Base-by-base conservation (phyloP, 2,329 filamentous ascomycete genomes). In the Colletotrichum theobromicola region DNA sequence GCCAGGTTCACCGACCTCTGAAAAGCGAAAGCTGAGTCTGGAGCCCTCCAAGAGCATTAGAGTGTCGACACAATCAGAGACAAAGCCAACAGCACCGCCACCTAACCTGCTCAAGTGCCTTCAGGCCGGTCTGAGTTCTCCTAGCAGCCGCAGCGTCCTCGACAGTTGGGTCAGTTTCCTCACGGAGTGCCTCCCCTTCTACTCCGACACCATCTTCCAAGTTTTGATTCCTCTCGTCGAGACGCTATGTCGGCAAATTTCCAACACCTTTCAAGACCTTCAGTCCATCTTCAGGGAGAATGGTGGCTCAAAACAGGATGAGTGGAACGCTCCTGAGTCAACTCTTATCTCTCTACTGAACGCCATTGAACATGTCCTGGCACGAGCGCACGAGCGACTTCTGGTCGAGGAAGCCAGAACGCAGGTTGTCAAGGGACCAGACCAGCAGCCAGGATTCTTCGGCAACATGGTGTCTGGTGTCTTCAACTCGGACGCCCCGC, bases 401-500 rank as follows among this genome's bases (percentile, higher is more conserved):
- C 85, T 96, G 65, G 87, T 89, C 28, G 95, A 98, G 78, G 95
- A 98, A 83, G 90, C 92, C 53, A 91, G 90, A 76, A 88, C 89
- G 57, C 91, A 93, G 70, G 86, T 91, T 37, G 86, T 89, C 57
- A 98, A 98, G 84, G 93, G 92, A 74, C 94, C 95, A 26, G 94
- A 97, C 79, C 94, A 95, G 78, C 91, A 93, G 16, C 94, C 96
- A 81, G 93, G 95, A 7, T 96, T 98, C 81, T 98, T 98, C 80
- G 95, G 95, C 58, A 98, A 95, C 78, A 98, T 98, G 91, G 94
- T 98, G 2, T 97, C 95, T 1, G 95, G 95, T 2, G 94, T 98
- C 0, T 98, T 98, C 81, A 90, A 95, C 46, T 91, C 94, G 1
- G 95, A 98, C 74, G 88, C 91, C 1, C 92, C 90, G 3, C 94